Percentiles rank a stretch among this genome's conserved stretches.
These are phyloP conservation scores for Pseudogymnoascus sp. DNA, from an alignment of 2,329 filamentous ascomycete genomes.

Conservation along the genomic window DNA sequence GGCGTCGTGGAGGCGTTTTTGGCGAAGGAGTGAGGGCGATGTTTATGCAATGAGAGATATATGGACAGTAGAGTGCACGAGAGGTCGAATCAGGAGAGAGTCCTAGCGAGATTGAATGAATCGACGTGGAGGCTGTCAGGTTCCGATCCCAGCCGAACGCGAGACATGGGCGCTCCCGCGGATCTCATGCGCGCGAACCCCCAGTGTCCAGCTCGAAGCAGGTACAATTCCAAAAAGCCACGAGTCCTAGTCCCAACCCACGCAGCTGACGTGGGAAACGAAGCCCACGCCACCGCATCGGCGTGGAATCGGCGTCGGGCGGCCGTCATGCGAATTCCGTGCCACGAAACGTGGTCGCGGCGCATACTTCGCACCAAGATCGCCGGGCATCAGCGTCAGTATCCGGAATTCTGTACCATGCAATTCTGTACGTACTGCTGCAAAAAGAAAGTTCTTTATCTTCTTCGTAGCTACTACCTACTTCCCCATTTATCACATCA, in stretches of 20 bases:
- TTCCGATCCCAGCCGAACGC: not conserved
- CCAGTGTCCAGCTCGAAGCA: not conserved
- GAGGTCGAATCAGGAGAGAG: not conserved
- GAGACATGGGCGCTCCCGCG: not conserved
- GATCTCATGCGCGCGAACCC: not conserved
- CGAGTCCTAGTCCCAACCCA: not conserved
- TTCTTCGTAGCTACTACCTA: no score
- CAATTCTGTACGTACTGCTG: not conserved
- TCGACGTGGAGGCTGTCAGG: not conserved
- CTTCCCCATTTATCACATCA: not conserved
- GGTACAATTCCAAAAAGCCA: not conserved
- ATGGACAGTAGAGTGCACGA: not conserved
- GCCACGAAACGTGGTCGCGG: not conserved
- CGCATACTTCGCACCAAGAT: not conserved
- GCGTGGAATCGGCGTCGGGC: not conserved
- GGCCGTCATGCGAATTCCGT: not conserved
- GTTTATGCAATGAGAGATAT: not conserved
- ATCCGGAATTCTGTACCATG: not conserved
- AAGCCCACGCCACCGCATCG: not conserved
- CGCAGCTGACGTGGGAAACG: not conserved
- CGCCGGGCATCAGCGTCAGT: not conserved
- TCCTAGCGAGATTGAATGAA: not conserved
- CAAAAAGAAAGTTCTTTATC: constrained; percentile 3
- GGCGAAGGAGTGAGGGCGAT: constrained; percentile 10
- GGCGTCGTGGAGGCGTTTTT: constrained; percentile 67